These are phyloP conservation scores for Euphrasia arctica DNA, from an alignment of 305 asterid genomes.

Conservation along the genomic window DNA sequence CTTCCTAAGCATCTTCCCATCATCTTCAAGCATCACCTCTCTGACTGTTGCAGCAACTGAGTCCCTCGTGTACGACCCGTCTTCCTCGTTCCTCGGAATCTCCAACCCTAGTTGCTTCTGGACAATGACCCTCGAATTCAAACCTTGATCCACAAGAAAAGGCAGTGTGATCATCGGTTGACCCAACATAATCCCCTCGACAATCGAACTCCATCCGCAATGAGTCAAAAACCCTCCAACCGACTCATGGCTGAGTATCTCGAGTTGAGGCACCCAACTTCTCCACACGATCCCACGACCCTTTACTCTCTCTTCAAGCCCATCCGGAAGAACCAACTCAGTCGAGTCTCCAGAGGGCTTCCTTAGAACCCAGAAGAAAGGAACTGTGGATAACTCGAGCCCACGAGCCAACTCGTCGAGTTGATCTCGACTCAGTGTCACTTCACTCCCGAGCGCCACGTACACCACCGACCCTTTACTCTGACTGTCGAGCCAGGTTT, in stretches of 20 bases:
- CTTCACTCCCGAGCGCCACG: constrained; percentile 48
- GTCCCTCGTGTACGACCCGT: constrained; percentile 42
- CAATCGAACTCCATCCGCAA: constrained; percentile 19
- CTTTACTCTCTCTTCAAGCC: constrained; percentile 42
- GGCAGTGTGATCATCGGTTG: constrained; percentile 39
- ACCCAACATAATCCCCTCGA: constrained; percentile 45
- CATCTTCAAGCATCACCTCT: constrained; percentile 35
- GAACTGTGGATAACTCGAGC: constrained; percentile 35
- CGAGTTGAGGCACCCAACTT: constrained; percentile 1
- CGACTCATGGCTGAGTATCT: constrained; percentile 1
- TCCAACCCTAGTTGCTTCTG: constrained; percentile 38
- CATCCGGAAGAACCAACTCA: constrained; percentile 33
- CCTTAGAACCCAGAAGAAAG: constrained; percentile 46
- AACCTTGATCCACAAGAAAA: constrained; percentile 45
- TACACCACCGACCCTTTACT: constrained; percentile 34
- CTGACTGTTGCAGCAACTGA: constrained; percentile 38
- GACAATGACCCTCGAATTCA: constrained; percentile 40
- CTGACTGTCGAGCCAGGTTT: constrained; percentile 41
- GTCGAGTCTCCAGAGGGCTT: not conserved
- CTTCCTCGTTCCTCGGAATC: constrained; percentile 41
- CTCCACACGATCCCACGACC: constrained; percentile 40
- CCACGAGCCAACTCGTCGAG: constrained; percentile 45
- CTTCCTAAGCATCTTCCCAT: constrained; percentile 30
- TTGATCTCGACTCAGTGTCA: constrained; percentile 27
- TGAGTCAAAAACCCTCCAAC: constrained; percentile 8